These are phyloP conservation scores for Cercospora sp. DNA, from an alignment of 2,329 filamentous ascomycete genomes.

Conservation along the genomic window DNA sequence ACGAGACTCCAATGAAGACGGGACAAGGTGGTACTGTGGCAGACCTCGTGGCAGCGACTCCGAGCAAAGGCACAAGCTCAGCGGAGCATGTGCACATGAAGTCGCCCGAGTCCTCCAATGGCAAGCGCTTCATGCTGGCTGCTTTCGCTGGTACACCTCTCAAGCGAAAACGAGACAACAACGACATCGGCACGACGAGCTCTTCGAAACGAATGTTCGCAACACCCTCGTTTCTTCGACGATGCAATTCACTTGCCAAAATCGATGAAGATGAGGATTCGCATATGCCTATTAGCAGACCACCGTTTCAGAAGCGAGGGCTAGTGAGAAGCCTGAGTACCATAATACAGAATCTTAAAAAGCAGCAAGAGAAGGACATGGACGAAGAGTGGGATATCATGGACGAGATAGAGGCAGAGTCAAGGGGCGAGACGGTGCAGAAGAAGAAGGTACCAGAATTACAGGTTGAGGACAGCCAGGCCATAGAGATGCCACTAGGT, in stretches of 20 bases:
- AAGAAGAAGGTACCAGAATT: slow-evolving; percentile 34
- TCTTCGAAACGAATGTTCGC: slow-evolving; percentile 50
- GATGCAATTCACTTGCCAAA: slow-evolving; percentile 50
- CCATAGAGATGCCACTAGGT: slow-evolving; percentile 46
- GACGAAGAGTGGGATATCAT: slow-evolving; percentile 75
- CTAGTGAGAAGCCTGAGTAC: slow-evolving; percentile 71
- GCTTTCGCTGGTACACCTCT: slow-evolving; percentile 64
- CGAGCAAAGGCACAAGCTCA: slow-evolving; percentile 37
- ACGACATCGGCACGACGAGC: slow-evolving; percentile 35
- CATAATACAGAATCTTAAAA: slow-evolving; percentile 69
- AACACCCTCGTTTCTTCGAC: slow-evolving; percentile 70
- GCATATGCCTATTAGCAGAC: slow-evolving; percentile 14
- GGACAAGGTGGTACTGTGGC: slow-evolving; percentile 15
- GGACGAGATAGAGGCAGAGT: slow-evolving; percentile 64
- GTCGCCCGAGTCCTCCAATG: slow-evolving; percentile 55
- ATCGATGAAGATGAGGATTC: slow-evolving; percentile 59
- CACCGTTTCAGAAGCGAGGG: slow-evolving; percentile 45
- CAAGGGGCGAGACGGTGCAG: slow-evolving; percentile 16
- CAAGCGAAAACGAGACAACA: slow-evolving; percentile 48
- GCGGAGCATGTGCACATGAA: slow-evolving; percentile 30
- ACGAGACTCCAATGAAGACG: slow-evolving; percentile 25
- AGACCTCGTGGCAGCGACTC: slow-evolving; percentile 42
- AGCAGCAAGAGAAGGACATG: slow-evolving; percentile 66
- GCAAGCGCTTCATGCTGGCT: slow-evolving; percentile 61
- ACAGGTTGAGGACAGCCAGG: slow-evolving; percentile 47